Percentiles rank a stretch among this genome's conserved stretches.
These are phyloP conservation scores for Fraxinus xanthoxyloides DNA, from an alignment of 305 asterid genomes.

Conservation along the genomic window DNA sequence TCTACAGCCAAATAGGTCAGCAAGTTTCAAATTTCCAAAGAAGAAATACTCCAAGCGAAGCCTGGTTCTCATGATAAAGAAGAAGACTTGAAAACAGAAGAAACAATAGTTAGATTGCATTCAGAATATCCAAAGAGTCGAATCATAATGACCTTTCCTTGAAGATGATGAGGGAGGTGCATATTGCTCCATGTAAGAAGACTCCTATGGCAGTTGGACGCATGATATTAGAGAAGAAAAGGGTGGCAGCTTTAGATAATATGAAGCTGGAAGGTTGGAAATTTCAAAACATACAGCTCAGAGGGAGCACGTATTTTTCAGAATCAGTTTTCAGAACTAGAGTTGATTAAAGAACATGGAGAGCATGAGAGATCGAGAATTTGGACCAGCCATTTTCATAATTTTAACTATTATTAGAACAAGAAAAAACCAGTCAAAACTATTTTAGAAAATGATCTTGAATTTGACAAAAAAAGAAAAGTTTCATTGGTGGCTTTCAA, in stretches of 20 bases:
- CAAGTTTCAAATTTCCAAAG: constrained; percentile 18
- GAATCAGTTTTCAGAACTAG: not conserved
- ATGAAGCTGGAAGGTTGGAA: not conserved
- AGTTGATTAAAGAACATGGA: not conserved
- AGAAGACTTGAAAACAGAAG: constrained; percentile 6
- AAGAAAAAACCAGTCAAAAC: not conserved
- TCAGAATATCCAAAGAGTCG: not conserved
- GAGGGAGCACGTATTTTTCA: not conserved
- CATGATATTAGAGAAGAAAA: not conserved
- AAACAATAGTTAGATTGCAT: not conserved
- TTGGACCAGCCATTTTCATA: not conserved
- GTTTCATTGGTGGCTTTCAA: not conserved
- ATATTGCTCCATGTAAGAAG: not conserved
- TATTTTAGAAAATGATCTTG: not conserved
- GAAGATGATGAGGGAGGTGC: not conserved
- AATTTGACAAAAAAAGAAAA: not conserved
- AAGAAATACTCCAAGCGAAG: constrained; percentile 15
- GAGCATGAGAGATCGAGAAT: not conserved
- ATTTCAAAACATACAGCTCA: not conserved
- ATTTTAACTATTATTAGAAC: not conserved
- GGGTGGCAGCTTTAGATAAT: not conserved
- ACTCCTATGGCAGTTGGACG: not conserved
- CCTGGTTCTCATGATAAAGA: constrained; percentile 13
- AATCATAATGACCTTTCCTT: constrained; percentile 10
- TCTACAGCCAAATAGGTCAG: not conserved